Conservation (phyloP, 371 early-diverging fungal genomes). For the Mortierella sp. region DNA sequence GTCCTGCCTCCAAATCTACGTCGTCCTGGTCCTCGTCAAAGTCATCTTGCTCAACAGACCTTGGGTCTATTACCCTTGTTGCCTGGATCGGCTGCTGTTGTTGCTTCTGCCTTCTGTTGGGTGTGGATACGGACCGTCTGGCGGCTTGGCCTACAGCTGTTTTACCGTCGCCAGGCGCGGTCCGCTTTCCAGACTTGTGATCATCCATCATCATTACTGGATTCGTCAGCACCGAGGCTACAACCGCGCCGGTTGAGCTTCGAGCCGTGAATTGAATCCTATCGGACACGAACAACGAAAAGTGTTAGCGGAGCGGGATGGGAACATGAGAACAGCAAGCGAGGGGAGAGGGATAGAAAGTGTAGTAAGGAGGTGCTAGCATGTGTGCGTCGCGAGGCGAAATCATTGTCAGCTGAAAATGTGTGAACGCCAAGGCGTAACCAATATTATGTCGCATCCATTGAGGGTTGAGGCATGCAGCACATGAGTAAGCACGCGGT, state of each 20-base stretch:
- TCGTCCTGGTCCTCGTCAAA: slow-evolving; percentile 20
- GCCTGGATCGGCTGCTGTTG: slow-evolving; percentile 12
- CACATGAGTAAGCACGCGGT: background rate
- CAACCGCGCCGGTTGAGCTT: slow-evolving; percentile 72
- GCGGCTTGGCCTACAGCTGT: slow-evolving; percentile 7
- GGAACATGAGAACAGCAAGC: background rate
- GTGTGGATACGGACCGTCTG: slow-evolving; percentile 2
- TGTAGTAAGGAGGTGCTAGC: slow-evolving; percentile 6
- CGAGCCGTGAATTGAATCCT: slow-evolving; percentile 80
- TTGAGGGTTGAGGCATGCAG: background rate
- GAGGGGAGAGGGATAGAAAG: background rate
- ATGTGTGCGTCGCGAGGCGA: slow-evolving; percentile 10
- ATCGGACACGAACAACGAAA: background rate
- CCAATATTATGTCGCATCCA: background rate
- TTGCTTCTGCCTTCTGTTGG: slow-evolving; percentile 11
- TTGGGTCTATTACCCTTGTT: background rate
- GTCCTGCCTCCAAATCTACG: slow-evolving; percentile 33
- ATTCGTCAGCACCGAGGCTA: slow-evolving; percentile 90
- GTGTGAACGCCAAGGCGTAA: background rate
- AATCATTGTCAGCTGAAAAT: slow-evolving; percentile 30
- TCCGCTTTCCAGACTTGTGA: slow-evolving; percentile 86
- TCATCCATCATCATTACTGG: slow-evolving; percentile 97
- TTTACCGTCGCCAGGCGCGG: slow-evolving; percentile 34
- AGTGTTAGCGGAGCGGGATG: no score
- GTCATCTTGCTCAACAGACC: slow-evolving; percentile 15